Evolutionary conservation across 2,329 filamentous ascomycete species (phyloP), one percentile per base, ranked within the genome.

Genomic region (Pseudogymnoascus sp.): DNA sequence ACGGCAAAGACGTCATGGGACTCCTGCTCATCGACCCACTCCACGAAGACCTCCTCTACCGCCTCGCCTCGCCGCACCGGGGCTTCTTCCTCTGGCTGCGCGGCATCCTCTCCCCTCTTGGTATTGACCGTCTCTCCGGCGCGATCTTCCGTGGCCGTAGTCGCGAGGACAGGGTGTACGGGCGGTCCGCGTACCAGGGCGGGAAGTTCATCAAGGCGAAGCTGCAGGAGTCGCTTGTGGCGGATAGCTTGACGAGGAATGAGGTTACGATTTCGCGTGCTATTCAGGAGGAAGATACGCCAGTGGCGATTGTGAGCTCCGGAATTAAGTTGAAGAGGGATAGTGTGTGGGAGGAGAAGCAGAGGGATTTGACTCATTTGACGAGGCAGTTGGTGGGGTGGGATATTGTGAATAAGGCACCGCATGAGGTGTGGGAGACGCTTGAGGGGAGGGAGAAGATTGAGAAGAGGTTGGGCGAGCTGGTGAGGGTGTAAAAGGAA

Each of bases 161-260:
- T 1, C 86, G 90, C 38, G 85, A 89, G 72, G 93, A 97, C 74
- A 88, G 95, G 8, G 86, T 96, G 9, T 96, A 89, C 75, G 95
- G 95, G 11, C 83, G 85, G 49, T 85, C 87, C 4, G 86, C 91
- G 0, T 88, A 91, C 72, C 91, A 96, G 75, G 82, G 82, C 23
- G 90, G 90, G 65, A 96, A 93, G 74, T 88, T 85, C 73, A 88
- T 97, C 75, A 96, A 96, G 74, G 89, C 92, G 3, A 90, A 93
- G 76, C 80, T 99, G 63, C 95, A 99, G 76, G 95, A 99, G 78
- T 93, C 88, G 67, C 81, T 97, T 0, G 91, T 97, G 34, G 93
- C 93, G 0, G 84, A 87, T 67, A 91, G 90, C 0, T 85, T 97
- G 68, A 91, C 91, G 12, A 88, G 87, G 74, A 90, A 90, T 36